Evolutionary conservation across 495 filamentous ascomycete genomes (phyloP).

Genomic region (Penicillium salamii): DNA sequence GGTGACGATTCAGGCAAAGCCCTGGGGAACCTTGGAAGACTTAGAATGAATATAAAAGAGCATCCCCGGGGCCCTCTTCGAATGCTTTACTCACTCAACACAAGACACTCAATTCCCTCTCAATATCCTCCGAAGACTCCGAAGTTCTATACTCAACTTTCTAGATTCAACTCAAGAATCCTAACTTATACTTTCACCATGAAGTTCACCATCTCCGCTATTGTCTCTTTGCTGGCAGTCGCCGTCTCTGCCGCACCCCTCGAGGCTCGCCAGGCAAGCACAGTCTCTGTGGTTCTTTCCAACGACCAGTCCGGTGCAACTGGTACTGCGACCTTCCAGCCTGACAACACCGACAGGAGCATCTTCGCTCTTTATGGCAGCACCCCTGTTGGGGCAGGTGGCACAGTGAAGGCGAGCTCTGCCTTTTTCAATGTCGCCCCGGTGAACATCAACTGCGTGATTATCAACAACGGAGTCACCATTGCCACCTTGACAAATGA

Average conservation of each 20-base stretch:
- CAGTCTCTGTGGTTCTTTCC: conserved; percentile 19
- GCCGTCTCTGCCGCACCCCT: conserved; percentile 13
- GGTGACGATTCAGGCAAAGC: too few species aligned
- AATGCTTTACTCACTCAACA: too few species aligned
- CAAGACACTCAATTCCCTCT: too few species aligned
- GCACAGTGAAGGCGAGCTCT: conserved; percentile 16
- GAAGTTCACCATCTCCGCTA: conserved; percentile 16
- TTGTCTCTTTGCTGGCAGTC: conserved; percentile 15
- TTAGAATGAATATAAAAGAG: too few species aligned
- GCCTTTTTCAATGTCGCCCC: conserved; percentile 19
- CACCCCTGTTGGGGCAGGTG: conserved; percentile 16
- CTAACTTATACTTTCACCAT: conserved; percentile 14
- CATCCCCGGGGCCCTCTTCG: too few species aligned
- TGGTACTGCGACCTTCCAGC: conserved; percentile 12
- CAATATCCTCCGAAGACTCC: too few species aligned
- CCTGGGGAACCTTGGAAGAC: too few species aligned
- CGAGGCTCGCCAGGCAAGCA: conserved; percentile 8
- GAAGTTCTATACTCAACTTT: too few species aligned
- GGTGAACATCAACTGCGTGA: conserved; percentile 14
- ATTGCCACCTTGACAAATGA: conserved; percentile 17
- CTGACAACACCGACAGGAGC: conserved; percentile 9
- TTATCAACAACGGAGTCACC: conserved; percentile 12
- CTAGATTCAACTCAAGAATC: too few species aligned
- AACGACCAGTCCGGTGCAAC: conserved; percentile 26
- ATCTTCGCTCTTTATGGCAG: conserved; percentile 19